phyloP scores from a whole-genome alignment of 176 grass and related monocot genomes.

The Zea luxurians region DNA sequence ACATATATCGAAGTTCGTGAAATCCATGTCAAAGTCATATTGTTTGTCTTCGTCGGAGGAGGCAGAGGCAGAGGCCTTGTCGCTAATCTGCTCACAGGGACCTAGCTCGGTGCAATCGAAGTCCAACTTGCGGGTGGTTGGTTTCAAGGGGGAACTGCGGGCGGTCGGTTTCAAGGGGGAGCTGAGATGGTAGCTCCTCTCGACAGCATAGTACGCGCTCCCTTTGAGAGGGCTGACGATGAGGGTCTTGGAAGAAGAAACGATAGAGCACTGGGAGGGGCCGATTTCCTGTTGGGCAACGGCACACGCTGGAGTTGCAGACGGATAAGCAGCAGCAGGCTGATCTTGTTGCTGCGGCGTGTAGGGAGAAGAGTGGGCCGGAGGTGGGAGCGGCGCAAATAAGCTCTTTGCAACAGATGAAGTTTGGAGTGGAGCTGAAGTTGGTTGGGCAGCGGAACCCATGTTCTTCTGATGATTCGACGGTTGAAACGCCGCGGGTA shows the following conservation, averaged over 20 bases:
- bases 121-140: conserved; percentile 81
- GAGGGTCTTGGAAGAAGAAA: conserved; percentile 85
- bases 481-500: conserved; percentile 18
- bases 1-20: conserved; percentile 71
- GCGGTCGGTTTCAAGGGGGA: conserved; percentile 62
- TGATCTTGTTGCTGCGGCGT: conserved; percentile 44
- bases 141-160: conserved; percentile 76
- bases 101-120: conserved; percentile 52
- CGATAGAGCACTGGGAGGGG: conserved; percentile 64
- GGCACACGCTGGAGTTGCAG: conserved; percentile 17
- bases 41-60: conserved; percentile 50
- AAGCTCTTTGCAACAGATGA: conserved; percentile 71
- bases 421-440: conserved; percentile 30
- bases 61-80: conserved; percentile 42
- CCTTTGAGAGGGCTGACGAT: conserved; percentile 88
- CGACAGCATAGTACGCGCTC: conserved; percentile 65
- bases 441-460: conserved; percentile 23
- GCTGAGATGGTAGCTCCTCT: conserved; percentile 81
- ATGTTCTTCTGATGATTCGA: conserved; percentile 23
- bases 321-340: conserved; percentile 9
- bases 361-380: conserved; percentile 47
- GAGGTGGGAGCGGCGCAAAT: conserved; percentile 46
- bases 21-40: conserved; percentile 66
- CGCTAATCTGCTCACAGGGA: conserved; percentile 31
- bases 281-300: conserved; percentile 28